Evolutionary conservation across 352 stramenopile genomes (phyloP).

Genomic region (Pythium brassicae): DNA sequence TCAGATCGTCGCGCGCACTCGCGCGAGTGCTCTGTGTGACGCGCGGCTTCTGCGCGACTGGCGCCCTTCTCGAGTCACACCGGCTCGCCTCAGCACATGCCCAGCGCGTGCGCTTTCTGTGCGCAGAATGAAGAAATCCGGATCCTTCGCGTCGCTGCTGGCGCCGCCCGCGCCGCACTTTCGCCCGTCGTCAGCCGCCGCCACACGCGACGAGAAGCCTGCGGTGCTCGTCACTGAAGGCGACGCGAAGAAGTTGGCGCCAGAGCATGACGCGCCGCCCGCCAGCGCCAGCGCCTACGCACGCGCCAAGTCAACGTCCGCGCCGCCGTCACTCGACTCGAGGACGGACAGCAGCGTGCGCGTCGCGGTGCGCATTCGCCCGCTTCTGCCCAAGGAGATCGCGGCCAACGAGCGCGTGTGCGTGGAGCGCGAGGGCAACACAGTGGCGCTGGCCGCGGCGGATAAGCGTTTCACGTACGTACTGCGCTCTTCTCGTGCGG

Average conservation of each 20-base stretch:
- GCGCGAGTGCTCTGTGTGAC: no score
- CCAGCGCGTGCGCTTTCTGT: not conserved
- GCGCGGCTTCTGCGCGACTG: not conserved
- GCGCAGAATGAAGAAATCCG: slow-evolving; percentile 13
- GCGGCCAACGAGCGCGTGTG: slow-evolving; percentile 38
- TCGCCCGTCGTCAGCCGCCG: slow-evolving; percentile 1
- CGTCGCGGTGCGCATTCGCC: slow-evolving; percentile 76
- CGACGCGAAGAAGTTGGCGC: not conserved
- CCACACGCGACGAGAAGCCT: slow-evolving; percentile 1
- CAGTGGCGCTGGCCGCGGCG: slow-evolving; percentile 30
- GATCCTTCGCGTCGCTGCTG: slow-evolving; percentile 10
- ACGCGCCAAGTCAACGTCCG: not conserved
- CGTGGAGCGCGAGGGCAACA: slow-evolving; percentile 32
- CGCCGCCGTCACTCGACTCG: slow-evolving; percentile 1
- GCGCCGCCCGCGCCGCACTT: slow-evolving; percentile 6
- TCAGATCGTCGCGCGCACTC: no score
- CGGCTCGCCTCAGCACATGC: no score
- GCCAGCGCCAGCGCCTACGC: not conserved
- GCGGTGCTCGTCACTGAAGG: not conserved
- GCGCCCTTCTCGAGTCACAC: no score
- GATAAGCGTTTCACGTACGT: slow-evolving; percentile 69
- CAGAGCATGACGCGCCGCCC: not conserved
- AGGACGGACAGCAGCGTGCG: slow-evolving; percentile 66
- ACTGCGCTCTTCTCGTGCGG: not conserved
- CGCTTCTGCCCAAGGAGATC: slow-evolving; percentile 75